Percentiles rank a stretch among this genome's conserved stretches.
These are phyloP conservation scores for Panellus pusillus DNA, from an alignment of 768 basidiomycete species.

Conservation along the genomic window DNA sequence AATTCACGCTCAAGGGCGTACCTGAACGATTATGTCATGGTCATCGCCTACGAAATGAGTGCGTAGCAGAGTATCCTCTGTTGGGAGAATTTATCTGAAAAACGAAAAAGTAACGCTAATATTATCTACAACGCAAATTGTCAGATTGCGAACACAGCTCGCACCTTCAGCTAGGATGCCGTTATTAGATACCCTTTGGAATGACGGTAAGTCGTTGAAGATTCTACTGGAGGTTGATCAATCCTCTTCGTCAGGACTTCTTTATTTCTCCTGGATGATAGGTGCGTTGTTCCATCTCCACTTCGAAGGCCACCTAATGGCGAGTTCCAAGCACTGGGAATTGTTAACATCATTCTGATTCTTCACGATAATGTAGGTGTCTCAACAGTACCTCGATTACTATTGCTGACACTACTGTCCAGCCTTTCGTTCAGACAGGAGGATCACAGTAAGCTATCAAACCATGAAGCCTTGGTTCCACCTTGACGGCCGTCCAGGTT, in stretches of 20 bases:
- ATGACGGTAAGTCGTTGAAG: constrained; percentile 6
- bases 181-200: constrained; percentile 19
- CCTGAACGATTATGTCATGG: constrained; percentile 9
- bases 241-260: background rate
- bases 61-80: background rate
- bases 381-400: background rate
- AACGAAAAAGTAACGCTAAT: constrained; percentile 6
- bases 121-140: constrained; percentile 11
- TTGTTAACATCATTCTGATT: constrained; percentile 13
- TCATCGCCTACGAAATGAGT: constrained; percentile 17
- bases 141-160: constrained; percentile 12
- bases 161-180: constrained; percentile 5
- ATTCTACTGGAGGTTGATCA: background rate
- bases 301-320: background rate
- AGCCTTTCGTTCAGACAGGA: background rate
- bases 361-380: constrained; percentile 1
- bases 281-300: background rate
- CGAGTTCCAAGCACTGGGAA: background rate
- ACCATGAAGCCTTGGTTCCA: too few species aligned
- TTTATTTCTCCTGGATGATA: constrained; percentile 19
- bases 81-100: background rate
- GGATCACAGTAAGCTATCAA: background rate
- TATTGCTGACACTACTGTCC: background rate
- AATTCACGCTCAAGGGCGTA: constrained; percentile 3
- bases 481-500: too few species aligned